Conservation (phyloP, 345 rosid species). For the Syzygium aqueum region DNA sequence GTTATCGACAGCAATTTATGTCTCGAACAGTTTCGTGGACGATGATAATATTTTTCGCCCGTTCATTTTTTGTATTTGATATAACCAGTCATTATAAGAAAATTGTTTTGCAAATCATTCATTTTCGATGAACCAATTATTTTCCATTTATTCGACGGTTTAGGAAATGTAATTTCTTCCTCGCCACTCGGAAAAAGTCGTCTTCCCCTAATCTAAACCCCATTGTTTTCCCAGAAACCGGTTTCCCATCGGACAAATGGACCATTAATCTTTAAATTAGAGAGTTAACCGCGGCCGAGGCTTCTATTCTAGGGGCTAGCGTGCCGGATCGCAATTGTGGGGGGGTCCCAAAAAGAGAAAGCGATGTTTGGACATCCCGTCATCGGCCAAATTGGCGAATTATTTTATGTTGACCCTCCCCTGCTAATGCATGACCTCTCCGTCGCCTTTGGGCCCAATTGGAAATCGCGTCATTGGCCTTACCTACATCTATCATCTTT, state of each 20-base stretch:
- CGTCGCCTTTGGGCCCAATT: neutral
- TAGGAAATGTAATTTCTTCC: neutral
- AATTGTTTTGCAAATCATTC: rapidly evolving
- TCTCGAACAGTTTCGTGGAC: neutral
- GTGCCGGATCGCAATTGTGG: neutral
- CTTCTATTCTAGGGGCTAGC: neutral
- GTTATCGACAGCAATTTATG: neutral
- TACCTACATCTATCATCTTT: neutral
- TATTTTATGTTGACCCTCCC: neutral
- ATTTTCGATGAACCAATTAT: rapidly evolving
- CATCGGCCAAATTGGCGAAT: neutral
- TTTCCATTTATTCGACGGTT: neutral
- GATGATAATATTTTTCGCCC: neutral
- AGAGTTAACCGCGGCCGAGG: neutral
- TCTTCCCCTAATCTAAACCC: neutral
- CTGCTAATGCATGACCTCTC: neutral
- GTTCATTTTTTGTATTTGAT: neutral
- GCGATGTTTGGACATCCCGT: neutral
- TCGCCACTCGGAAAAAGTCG: neutral
- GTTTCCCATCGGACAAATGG: neutral
- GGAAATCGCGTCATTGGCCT: neutral
- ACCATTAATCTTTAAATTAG: neutral
- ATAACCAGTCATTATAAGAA: neutral
- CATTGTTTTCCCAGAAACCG: too few relatives aligned
- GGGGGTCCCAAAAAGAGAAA: neutral